Conservation (phyloP, 768 basidiomycete species). For the Tephrocybe rancida region DNA sequence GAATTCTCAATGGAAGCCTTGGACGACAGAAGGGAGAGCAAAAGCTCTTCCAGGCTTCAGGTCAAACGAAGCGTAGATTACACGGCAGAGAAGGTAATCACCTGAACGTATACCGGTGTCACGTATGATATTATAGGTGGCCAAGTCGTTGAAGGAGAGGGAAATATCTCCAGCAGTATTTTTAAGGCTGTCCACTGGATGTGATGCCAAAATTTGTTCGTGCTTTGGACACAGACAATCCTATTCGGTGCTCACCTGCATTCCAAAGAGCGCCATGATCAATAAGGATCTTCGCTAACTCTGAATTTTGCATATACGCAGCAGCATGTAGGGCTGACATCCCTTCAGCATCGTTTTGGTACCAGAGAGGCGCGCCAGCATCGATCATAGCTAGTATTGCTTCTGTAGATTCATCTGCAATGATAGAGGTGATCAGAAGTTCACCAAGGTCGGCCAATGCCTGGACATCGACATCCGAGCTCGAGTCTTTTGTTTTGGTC, state of each 20-base stretch:
- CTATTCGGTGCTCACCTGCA: slow-evolving; percentile 52
- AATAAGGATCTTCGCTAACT: slow-evolving; percentile 69
- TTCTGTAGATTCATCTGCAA: slow-evolving; percentile 47
- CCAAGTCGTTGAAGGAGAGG: slow-evolving; percentile 77
- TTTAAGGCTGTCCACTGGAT: slow-evolving; percentile 70
- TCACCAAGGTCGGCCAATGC: slow-evolving; percentile 58
- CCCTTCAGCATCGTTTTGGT: slow-evolving; percentile 79
- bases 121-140: slow-evolving; percentile 78
- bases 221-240: background rate
- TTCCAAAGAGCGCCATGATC: slow-evolving; percentile 93
- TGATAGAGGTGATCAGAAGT: slow-evolving; percentile 58
- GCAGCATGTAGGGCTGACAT: slow-evolving; percentile 88
- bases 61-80: background rate
- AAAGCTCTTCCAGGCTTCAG: slow-evolving; percentile 53
- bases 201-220: background rate
- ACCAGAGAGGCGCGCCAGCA: slow-evolving; percentile 85
- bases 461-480: slow-evolving; percentile 36
- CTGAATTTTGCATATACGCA: slow-evolving; percentile 66
- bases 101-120: slow-evolving; percentile 93
- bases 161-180: slow-evolving; percentile 92
- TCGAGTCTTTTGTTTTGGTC: slow-evolving; percentile 5
- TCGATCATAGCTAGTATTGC: slow-evolving; percentile 54
- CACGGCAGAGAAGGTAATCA: slow-evolving; percentile 32
- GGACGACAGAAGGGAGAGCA: slow-evolving; percentile 65
- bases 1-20: slow-evolving; percentile 35